Evolutionary conservation across 306 rosid genomes (phyloP), one percentile per base, ranked within the genome.

Genomic region (Fragaria iinumae): DNA sequence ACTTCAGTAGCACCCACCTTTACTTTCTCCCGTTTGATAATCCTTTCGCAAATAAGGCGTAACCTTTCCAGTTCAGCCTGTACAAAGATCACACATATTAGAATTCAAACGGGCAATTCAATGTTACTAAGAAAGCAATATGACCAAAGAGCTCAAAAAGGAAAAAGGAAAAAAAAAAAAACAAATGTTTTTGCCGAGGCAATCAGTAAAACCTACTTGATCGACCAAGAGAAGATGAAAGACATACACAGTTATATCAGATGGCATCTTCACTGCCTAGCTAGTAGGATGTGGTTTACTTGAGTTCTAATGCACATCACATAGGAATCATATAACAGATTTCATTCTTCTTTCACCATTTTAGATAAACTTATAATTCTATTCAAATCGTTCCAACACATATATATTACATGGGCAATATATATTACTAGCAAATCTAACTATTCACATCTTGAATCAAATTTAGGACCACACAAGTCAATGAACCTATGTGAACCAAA

Each of bases 61-160:
- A 96, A 78, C 83, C 91, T 93, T 90, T 96, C 99, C 69, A 96
- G 83, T 74, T 96, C 98, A 78, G 93, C 99, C 99, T 96, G 89
- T 77, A 84, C 69, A 56, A 83, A 80, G 47, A 77, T 72, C 73
- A 88, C 49, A 59, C 1, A 73, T 66, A 48, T 71, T 65, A 17
- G 18, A 39, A 75, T 39, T 67, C 79, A 73, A 66, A 56, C 44
- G 41, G 52, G 73, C 50, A 64, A 67, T 67, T 75, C 29, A 70
- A 43, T 34, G 44, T 23, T 14, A 74, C 11, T 11, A 55, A 39
- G 64, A 72, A 41, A 79, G 39, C 21, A 16, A 38, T 5, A 38
- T 7, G 34, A 69, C 29, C 21, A 5, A 27, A 63, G n/a, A 63
- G 41, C 3, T 20, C 11, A 34, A 17, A n/a, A 4, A 8, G 32